A percentile compares a stretch with the other conserved stretches of the same genome.
phyloP scores from a whole-genome alignment of 106 monocot genomes.

The Hemerocallis citrina region DNA sequence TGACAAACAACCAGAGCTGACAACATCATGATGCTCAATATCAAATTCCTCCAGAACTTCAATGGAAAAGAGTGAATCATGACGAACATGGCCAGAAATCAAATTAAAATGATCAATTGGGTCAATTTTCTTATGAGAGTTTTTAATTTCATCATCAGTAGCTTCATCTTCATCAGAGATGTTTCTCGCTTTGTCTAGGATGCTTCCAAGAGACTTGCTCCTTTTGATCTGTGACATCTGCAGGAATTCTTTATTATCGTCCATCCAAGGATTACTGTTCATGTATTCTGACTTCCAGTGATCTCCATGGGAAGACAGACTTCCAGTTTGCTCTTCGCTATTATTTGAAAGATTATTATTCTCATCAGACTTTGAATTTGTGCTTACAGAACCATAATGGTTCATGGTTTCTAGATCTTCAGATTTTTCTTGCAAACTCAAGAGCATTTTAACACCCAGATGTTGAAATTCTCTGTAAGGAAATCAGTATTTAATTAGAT shows the following conservation, averaged over 20 bases:
- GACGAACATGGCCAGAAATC: background rate
- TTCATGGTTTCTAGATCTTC: slow-evolving; percentile 19
- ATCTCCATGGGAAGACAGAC: slow-evolving; percentile 31
- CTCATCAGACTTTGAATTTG: slow-evolving; percentile 10
- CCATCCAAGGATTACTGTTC: slow-evolving; percentile 8
- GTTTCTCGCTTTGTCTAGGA: slow-evolving; percentile 27
- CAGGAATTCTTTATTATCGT: slow-evolving; percentile 14
- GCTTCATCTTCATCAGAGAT: slow-evolving; percentile 14
- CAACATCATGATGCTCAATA: slow-evolving; percentile 9
- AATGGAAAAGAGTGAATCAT: slow-evolving; percentile 30
- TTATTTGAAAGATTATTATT: slow-evolving; percentile 11
- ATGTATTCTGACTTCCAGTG: slow-evolving; percentile 38
- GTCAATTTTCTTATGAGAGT: slow-evolving; percentile 13
- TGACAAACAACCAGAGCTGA: slow-evolving; percentile 6
- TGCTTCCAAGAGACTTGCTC: slow-evolving; percentile 47
- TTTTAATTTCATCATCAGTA: slow-evolving; percentile 40
- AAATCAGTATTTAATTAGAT: no score
- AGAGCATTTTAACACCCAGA: slow-evolving; percentile 16
- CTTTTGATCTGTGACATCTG: slow-evolving; percentile 29
- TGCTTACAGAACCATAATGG: slow-evolving; percentile 5
- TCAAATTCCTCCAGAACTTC: slow-evolving; percentile 15
- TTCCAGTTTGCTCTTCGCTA: slow-evolving; percentile 14
- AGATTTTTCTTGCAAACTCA: slow-evolving; percentile 6
- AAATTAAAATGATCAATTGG: slow-evolving; percentile 5
- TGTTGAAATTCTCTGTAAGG: slow-evolving; percentile 36